A percentile compares a stretch with the other conserved stretches of the same genome.
Evolutionary conservation across 2,329 filamentous ascomycete genomes (phyloP).

Genomic region (Aciculosporium take): DNA sequence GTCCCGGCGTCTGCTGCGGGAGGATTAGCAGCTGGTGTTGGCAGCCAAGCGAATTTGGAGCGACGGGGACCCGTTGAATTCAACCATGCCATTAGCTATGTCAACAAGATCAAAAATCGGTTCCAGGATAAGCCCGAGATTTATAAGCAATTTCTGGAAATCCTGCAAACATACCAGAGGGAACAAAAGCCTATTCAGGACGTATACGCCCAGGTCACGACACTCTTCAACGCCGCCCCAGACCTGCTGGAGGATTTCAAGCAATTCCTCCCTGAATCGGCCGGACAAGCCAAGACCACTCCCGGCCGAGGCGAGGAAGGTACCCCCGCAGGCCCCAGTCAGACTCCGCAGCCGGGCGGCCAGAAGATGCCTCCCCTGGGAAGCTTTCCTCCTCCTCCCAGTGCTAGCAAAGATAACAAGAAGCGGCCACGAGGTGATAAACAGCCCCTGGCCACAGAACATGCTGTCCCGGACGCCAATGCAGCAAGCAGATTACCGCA

Average conservation of each 20-base stretch:
- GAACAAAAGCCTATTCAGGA: slow-evolving; percentile 98
- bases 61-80: slow-evolving; percentile 94
- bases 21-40: slow-evolving; percentile 45
- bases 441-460: slow-evolving; percentile 31
- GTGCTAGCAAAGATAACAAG: slow-evolving; percentile 79
- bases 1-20: slow-evolving; percentile 42
- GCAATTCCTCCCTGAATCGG: slow-evolving; percentile 88
- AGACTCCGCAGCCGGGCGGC: slow-evolving; percentile 42
- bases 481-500: slow-evolving; percentile 21
- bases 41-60: slow-evolving; percentile 51
- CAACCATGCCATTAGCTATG: slow-evolving; percentile 97
- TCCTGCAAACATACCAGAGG: slow-evolving; percentile 92
- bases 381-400: slow-evolving; percentile 74
- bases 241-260: slow-evolving; percentile 97
- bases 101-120: slow-evolving; percentile 99
- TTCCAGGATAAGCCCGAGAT: slow-evolving; percentile 95
- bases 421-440: slow-evolving; percentile 60
- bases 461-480: slow-evolving; percentile 29
- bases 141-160: slow-evolving; percentile 98
- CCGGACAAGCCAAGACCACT: slow-evolving; percentile 36
- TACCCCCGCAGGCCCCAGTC: slow-evolving; percentile 27
- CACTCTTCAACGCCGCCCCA: slow-evolving; percentile 80
- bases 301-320: slow-evolving; percentile 44
- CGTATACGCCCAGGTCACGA: slow-evolving; percentile 93
- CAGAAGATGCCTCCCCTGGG: slow-evolving; percentile 86